phyloP scores from a whole-genome alignment of 2,329 filamentous ascomycete species.

The Penicillium sp. region DNA sequence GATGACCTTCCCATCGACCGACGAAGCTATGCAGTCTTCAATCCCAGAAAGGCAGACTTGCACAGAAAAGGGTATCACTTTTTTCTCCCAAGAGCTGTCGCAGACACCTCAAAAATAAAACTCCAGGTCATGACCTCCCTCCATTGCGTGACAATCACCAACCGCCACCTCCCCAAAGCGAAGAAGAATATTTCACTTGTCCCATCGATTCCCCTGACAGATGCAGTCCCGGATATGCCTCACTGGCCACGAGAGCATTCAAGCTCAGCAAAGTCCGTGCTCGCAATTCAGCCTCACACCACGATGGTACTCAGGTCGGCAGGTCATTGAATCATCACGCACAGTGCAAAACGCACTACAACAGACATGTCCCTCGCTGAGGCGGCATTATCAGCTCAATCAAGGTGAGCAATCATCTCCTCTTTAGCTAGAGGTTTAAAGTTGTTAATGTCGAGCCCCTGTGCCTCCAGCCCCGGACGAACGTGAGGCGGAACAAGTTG shows the following conservation, averaged over 20 bases:
- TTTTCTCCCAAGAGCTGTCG: slow-evolving; percentile 36
- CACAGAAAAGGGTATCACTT: slow-evolving; percentile 43
- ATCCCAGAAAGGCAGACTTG: slow-evolving; percentile 36
- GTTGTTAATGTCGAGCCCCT: slow-evolving; percentile 87
- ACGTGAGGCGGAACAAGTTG: slow-evolving; percentile 82
- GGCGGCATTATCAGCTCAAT: slow-evolving; percentile 56
- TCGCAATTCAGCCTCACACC: slow-evolving; percentile 27
- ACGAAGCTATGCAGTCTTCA: slow-evolving; percentile 36
- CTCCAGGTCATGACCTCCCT: slow-evolving; percentile 34
- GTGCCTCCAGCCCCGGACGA: slow-evolving; percentile 63
- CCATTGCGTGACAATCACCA: slow-evolving; percentile 30
- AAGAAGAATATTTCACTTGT: slow-evolving; percentile 10
- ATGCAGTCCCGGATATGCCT: slow-evolving; percentile 9
- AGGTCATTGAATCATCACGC: slow-evolving; percentile 24
- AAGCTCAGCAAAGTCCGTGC: slow-evolving; percentile 25
- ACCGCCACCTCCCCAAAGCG: slow-evolving; percentile 7
- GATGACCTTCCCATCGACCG: slow-evolving; percentile 29
- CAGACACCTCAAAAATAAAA: slow-evolving; percentile 35
- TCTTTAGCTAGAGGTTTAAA: slow-evolving; percentile 86
- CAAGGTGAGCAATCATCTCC: slow-evolving; percentile 95
- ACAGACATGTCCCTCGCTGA: slow-evolving; percentile 37
- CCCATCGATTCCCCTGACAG: slow-evolving; percentile 2
- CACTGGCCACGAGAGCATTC: slow-evolving; percentile 8
- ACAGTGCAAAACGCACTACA: slow-evolving; percentile 32
- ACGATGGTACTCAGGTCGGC: slow-evolving; percentile 14